These are phyloP conservation scores for Scutellaria galericulata DNA, from an alignment of 257 asterid genomes.

Conservation along the genomic window DNA sequence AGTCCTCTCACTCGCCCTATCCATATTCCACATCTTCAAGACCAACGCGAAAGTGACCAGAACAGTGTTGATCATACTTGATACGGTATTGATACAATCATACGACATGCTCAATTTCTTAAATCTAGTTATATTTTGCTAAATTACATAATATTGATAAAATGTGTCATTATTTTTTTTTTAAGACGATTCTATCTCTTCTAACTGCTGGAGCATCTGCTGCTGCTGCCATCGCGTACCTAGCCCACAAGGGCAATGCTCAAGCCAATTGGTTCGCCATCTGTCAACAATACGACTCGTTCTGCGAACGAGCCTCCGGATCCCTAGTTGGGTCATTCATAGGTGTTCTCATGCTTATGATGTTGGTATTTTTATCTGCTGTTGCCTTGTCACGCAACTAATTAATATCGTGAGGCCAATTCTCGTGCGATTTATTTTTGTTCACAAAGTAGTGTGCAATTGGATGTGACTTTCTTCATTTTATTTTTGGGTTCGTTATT, in stretches of 20 bases:
- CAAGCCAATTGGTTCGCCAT: slow-evolving; percentile 60
- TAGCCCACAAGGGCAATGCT: slow-evolving; percentile 69
- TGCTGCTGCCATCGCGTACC: slow-evolving; percentile 68
- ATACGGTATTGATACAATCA: slow-evolving; percentile 48
- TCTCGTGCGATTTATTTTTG: too few species aligned
- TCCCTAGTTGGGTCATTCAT: slow-evolving; percentile 76
- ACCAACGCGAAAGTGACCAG: slow-evolving; percentile 55
- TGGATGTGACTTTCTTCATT: background rate
- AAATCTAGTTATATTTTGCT: background rate
- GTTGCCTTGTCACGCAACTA: slow-evolving; percentile 54
- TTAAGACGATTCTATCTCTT: slow-evolving; percentile 59
- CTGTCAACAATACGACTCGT: slow-evolving; percentile 63
- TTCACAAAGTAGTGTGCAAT: background rate
- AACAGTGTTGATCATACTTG: slow-evolving; percentile 59
- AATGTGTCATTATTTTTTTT: slow-evolving; percentile 7
- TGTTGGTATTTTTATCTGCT: slow-evolving; percentile 60
- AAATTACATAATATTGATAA: slow-evolving; percentile 3
- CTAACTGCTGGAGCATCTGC: slow-evolving; percentile 80
- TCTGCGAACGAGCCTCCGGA: slow-evolving; percentile 76
- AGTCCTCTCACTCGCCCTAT: slow-evolving; percentile 61
- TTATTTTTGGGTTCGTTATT: slow-evolving; percentile 22
- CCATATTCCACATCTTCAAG: slow-evolving; percentile 72
- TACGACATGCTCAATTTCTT: too few species aligned
- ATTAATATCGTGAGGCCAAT: slow-evolving; percentile 19
- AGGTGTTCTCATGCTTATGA: slow-evolving; percentile 58